These are phyloP conservation scores for Tolypocladium ovalisporum DNA, from an alignment of 2,329 filamentous ascomycete genomes.

Conservation along the genomic window DNA sequence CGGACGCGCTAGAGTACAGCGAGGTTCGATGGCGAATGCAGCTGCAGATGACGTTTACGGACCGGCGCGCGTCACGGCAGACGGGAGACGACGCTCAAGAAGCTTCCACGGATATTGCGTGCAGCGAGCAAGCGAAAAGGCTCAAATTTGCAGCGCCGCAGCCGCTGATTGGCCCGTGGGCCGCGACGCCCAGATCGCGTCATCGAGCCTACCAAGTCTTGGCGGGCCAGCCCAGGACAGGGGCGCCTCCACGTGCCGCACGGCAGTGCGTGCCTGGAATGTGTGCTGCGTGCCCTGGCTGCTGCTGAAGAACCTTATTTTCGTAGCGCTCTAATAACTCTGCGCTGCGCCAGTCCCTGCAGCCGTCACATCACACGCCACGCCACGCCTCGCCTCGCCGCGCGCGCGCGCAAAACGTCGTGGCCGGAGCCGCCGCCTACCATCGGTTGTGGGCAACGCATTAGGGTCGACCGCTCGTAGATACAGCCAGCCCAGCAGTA, in stretches of 20 bases:
- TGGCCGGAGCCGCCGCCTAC: too few species aligned
- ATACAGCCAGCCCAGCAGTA: too few species aligned
- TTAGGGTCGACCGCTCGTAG: too few species aligned
- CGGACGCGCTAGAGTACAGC: too few species aligned
- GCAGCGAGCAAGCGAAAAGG: neutral
- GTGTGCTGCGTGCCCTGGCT: neutral
- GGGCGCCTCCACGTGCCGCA: neutral
- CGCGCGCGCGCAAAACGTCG: too few species aligned
- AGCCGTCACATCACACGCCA: too few species aligned
- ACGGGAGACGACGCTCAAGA: too few species aligned
- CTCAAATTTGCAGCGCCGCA: conserved; percentile 5
- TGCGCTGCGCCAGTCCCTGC: too few species aligned
- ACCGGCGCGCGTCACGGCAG: neutral
- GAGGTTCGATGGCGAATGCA: too few species aligned
- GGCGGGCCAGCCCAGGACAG: neutral
- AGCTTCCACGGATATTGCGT: neutral
- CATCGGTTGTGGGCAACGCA: neutral
- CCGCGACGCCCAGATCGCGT: conserved; percentile 10
- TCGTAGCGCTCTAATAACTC: too few species aligned
- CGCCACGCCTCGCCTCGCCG: too few species aligned
- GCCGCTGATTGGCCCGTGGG: conserved; percentile 6
- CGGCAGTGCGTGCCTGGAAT: neutral
- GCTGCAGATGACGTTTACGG: neutral
- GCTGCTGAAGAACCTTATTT: neutral
- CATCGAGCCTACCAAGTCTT: conserved; percentile 11